Conservation (phyloP, 1,284 basidiomycete genomes). For the Phylloporus gajari region DNA sequence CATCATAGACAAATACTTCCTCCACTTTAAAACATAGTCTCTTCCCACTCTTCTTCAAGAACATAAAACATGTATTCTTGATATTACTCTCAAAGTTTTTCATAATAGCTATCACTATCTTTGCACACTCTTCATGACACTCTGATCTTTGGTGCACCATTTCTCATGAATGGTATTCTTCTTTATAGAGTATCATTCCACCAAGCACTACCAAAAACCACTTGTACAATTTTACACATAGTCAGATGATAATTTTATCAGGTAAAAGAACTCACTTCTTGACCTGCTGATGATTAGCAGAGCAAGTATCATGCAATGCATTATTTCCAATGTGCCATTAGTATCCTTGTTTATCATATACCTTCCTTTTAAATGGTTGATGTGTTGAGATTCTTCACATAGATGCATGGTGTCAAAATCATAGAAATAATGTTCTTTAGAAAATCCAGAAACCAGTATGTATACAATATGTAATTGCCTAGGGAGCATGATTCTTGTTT, state of each 20-base stretch:
- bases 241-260: neutral
- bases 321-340: neutral
- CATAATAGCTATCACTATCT: no score
- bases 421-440: neutral
- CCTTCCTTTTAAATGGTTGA: neutral
- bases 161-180: slow-evolving; percentile 6
- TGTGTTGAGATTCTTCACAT: neutral
- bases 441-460: neutral
- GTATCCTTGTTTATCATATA: neutral
- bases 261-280: neutral
- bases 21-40: no score
- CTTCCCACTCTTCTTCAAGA: no score
- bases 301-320: neutral
- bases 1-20: no score
- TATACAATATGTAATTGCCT: neutral
- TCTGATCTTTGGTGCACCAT: slow-evolving; percentile 16
- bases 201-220: neutral
- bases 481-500: neutral
- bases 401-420: neutral
- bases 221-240: neutral
- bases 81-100: no score
- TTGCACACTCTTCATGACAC: no score
- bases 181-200: neutral
- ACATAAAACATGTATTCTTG: no score
- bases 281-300: neutral